Evolutionary conservation across 2,329 filamentous ascomycete species (phyloP), one percentile per base, ranked within the genome.

Genomic region (Talaromyces sp.): DNA sequence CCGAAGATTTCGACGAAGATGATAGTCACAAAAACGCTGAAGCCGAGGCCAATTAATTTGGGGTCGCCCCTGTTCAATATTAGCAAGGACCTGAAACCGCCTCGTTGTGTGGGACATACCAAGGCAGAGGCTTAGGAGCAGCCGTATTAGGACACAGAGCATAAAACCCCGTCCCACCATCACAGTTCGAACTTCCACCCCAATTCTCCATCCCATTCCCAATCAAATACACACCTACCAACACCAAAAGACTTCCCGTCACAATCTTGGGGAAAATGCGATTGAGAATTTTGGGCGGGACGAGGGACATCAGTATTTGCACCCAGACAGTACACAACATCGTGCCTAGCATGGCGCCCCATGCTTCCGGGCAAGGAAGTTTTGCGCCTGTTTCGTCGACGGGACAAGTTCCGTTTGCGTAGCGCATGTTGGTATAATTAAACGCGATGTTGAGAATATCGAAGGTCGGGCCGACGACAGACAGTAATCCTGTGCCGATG

Each of bases 1-100:
- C 92, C 92, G 70, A 93, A 93, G 11, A 91, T 86, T 76, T 95
- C 91, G 74, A 90, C 91, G 13, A 94, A 74, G 67, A 95, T 89
- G 73, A 95, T 94, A 31, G 89, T 90, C 53, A 90, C 70, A 73
- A 94, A 94, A 40, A 93, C 91, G 53, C 87, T 87, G 79, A 95
- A 93, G 0, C 91, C 91, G 1, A 95, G 84, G 64, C 88, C 91
- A 5, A 95, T 86, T 70, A 90, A 92, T 76, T 95, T 89, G 1
- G 91, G 86, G 43, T 88, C 88, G 3, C 91, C 92, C 71, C 71
- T 72, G 34, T 31, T 6, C 34, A 22, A 2, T 22, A 17, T 56
- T 17, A 19, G 53, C 3, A 22, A 56, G 25, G 15, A n/a, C 1
- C 22, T 34, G 13, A 25, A n/a, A 10, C 5, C 1, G n/a, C n/a